Base-by-base conservation (phyloP, 2,329 filamentous ascomycete species). In the Alternaria triticina region DNA sequence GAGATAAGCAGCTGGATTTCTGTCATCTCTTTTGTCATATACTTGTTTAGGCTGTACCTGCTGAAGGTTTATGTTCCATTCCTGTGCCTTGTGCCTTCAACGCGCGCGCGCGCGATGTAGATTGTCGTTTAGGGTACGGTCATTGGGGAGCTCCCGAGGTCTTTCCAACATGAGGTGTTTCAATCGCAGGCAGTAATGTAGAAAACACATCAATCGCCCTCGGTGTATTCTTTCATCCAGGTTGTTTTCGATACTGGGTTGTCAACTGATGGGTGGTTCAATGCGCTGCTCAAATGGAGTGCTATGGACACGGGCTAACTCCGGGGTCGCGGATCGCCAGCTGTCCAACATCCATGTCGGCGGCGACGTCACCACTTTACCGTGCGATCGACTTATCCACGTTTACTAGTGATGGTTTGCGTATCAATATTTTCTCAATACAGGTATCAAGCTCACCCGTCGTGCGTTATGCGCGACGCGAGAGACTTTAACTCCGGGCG, bases 131-230 rank as follows among this genome's bases (percentile, higher is more conserved):
- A 44, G 20, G 43, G n/a, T 44, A 22, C 22, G 3, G 11, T 44
- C 10, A 13, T 44, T 12, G 0, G 11, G 43, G 0, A 44, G 0
- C 43, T 44, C n/a, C n/a, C n/a, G n/a, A n/a, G n/a, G n/a, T n/a
- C 43, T 12, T 44, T 22, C 10, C 9, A 44, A 44, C 17, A 20
- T 20, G 17, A 12, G 40, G 1, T 44, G 17, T 22, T 44, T 4
- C 5, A 6, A 12, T 12, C 17, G 20, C 12, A 44, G n/a, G n/a
- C 6, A 33, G 30, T 33, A 11, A 20, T 13, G 43, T 44, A 44
- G 43, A 2, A 20, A 17, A 44, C 6, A 1, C 1, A 0, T 44
- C n/a, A 44, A 22, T 44, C 5, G 0, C 11, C 17, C 20, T 20
- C 43, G 4, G 17, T 44, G 17, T 20, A 20, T 13, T 20, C 20